Evolutionary conservation across 176 grass and related monocot genomes (phyloP), one percentile per base, ranked within the genome.

Genomic region (Cenchrus purpureus): DNA sequence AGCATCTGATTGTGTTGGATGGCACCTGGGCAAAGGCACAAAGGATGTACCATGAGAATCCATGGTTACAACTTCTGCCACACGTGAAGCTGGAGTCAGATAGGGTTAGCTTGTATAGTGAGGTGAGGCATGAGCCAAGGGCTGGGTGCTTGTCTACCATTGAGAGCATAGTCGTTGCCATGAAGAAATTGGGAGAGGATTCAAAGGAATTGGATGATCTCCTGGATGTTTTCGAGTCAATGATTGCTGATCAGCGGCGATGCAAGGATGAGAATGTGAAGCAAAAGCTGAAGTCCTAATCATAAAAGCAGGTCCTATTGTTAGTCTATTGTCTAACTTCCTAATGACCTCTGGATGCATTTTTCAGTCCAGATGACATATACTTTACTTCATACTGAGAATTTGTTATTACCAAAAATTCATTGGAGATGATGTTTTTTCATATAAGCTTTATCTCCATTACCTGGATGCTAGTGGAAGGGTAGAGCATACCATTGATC

Each of bases 21-120:
- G 95, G 95, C 54, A 98, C 95, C n/a, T 98, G 95, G 95, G 85
- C 84, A 12, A 98, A 98, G 73, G 92, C 95, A 8, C 92, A 98
- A 65, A 76, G 95, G 44, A 95, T 98, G 83, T 98, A 98, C 92
- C 93, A 98, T 57, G 95, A 98, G 82, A 98, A 98, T 82, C 93
- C 95, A 57, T 95, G 95, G 95, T 78, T 98, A 4, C 90, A 98
- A 60, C 74, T 98, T 81, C 73, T 98, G 51, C 95, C 91, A 10
- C 93, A 98, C 4, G 76, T 98, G 16, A 98, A 89, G 84, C 62
- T 98, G 53, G 93, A 95, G 79, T 60, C 78, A 6, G 86, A 85
- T 29, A 83, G 60, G 34, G 86, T 89, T 71, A 98, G 96, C 79
- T 76, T 95, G 56, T 98, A 95, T 82, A 84, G 87, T 61, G 96